These are phyloP conservation scores for Rhizodiscina lignyota DNA, from an alignment of 495 filamentous ascomycete species.

Conservation along the genomic window DNA sequence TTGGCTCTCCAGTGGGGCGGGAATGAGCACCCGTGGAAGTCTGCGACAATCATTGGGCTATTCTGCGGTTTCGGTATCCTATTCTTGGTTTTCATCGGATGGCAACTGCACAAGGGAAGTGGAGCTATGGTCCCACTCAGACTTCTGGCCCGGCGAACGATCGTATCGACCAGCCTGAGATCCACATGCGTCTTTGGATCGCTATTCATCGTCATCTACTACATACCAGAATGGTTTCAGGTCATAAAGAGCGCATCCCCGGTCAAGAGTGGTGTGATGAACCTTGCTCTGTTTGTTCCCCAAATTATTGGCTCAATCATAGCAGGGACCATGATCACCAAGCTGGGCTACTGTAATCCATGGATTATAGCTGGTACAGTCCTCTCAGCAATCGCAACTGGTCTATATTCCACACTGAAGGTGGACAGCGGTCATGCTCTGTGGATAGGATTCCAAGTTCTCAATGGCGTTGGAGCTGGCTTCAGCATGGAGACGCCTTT, in stretches of 20 bases:
- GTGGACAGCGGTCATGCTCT: slow-evolving; percentile 3
- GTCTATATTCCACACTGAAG: slow-evolving; percentile 11
- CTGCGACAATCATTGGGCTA: background rate
- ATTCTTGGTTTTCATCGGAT: slow-evolving; percentile 14
- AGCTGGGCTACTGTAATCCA: slow-evolving; percentile 10
- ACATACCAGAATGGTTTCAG: background rate
- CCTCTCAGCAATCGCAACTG: slow-evolving; percentile 10
- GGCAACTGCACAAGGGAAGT: too few species aligned
- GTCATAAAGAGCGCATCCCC: background rate
- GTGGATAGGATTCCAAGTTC: slow-evolving; percentile 14
- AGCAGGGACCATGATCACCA: slow-evolving; percentile 7
- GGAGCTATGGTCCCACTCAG: too few species aligned
- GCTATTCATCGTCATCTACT: too few species aligned
- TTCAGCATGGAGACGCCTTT: slow-evolving; percentile 11
- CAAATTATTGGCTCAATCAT: slow-evolving; percentile 3
- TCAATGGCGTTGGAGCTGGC: slow-evolving; percentile 9
- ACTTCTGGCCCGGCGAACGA: too few species aligned
- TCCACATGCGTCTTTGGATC: too few species aligned
- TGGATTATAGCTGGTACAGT: slow-evolving; percentile 3
- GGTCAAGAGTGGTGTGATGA: background rate
- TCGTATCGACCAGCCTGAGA: too few species aligned
- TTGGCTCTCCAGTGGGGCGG: slow-evolving; percentile 12
- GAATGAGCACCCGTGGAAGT: background rate
- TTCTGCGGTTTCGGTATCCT: slow-evolving; percentile 1
- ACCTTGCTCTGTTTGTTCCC: background rate